Base-by-base conservation (phyloP, 305 asterid species). In the Rubia balearica region DNA sequence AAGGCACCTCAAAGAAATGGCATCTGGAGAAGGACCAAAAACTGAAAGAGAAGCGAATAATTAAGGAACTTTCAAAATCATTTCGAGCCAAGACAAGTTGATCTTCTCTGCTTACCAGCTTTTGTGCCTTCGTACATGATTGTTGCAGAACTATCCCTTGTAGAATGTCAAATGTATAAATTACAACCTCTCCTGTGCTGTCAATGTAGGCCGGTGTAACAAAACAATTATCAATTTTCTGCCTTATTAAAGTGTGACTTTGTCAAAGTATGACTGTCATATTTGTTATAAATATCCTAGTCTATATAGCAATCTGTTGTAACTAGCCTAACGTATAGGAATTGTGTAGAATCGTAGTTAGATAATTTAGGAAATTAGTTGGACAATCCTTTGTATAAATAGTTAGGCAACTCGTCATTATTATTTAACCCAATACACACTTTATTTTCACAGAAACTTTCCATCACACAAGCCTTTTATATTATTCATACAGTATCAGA, bases 21-120 rank as follows among this genome's bases (percentile, higher is more conserved):
- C 96, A 74, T 81, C 45, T 81, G 33, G 89, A 90, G 55, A 84
- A 79, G 78, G 82, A 78, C 21, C 82, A 81, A 68, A 62, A 77
- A 45, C 1, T 75, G 61, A 86, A 85, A 76, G 92, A 89, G 79
- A 87, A 80, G 53, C 88, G 95, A 73, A 76, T 90, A 21, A 60
- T 85, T 21, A 92, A 82, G 80, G 92, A 90, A 82, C 93, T 92
- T 69, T 86, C 92, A 22, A 89, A 81, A 76, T 82, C 76, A 60
- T 76, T 89, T 16, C 84, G 96, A 40, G 79, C 78, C 73, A 91
- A 80, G 81, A 65, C 88, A 3, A 71, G 68, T 69, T 87, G 83
- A 83, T 53, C 27, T 11, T 41, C 41, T 36, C 11, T 33, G 14
- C 19, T 16, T 14, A 33, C 67, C 67, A 36, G 41, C 11, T 6